Percentiles rank a stretch among this genome's conserved stretches.
phyloP scores from a whole-genome alignment of 441 rosid genomes.

The Pelargonium fulgidum region DNA sequence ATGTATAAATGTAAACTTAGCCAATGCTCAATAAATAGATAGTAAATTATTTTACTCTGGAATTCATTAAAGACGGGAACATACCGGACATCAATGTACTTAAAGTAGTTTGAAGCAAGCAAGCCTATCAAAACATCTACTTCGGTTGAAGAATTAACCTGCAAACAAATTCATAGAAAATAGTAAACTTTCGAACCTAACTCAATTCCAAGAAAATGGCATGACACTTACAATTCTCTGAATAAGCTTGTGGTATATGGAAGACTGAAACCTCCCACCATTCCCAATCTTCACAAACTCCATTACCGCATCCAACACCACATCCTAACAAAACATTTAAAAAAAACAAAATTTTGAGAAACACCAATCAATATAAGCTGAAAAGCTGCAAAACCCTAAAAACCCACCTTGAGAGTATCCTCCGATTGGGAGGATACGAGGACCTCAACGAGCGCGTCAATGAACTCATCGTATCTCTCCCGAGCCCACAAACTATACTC shows the following conservation, averaged over 20 bases:
- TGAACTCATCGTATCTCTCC: slow-evolving; percentile 68
- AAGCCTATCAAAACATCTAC: slow-evolving; percentile 39
- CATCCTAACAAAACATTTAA: slow-evolving; percentile 38
- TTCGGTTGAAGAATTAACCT: slow-evolving; percentile 47
- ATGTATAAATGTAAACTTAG: slow-evolving; percentile 12
- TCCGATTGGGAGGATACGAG: slow-evolving; percentile 41
- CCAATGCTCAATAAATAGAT: background rate
- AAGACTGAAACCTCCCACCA: slow-evolving; percentile 61
- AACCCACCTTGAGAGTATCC: slow-evolving; percentile 50
- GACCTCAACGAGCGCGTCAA: slow-evolving; percentile 43
- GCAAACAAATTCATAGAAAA: slow-evolving; percentile 14
- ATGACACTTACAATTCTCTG: slow-evolving; percentile 49
- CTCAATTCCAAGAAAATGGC: background rate
- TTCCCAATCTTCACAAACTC: slow-evolving; percentile 73
- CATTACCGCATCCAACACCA: slow-evolving; percentile 73
- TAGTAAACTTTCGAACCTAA: background rate
- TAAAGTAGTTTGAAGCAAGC: slow-evolving; percentile 66
- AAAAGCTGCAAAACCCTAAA: background rate
- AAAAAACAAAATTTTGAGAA: slow-evolving; percentile 1
- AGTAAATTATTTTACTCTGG: background rate
- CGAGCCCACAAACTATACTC: slow-evolving; percentile 72
- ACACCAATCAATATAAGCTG: background rate
- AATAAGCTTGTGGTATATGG: slow-evolving; percentile 60
- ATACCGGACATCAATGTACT: slow-evolving; percentile 72
- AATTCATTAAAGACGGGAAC: slow-evolving; percentile 13